Evolutionary conservation across 2,329 filamentous ascomycete genomes (phyloP), one percentile per base, ranked within the genome.

Genomic region (Exophiala phaeomuriformis): DNA sequence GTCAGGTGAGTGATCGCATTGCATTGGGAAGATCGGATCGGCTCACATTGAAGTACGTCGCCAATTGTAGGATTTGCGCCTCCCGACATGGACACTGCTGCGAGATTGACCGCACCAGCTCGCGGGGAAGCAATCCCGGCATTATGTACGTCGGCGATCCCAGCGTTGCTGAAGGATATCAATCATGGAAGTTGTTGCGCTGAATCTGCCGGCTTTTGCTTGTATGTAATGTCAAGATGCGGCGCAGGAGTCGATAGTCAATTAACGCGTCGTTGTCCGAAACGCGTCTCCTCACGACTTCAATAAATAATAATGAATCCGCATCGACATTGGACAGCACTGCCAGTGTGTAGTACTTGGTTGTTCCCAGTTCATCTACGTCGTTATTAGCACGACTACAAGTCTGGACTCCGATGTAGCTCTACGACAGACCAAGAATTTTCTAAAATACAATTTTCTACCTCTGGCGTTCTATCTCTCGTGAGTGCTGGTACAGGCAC

Each of bases 71-170:
- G 29, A 67, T 65, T 58, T 76, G 73, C 19, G 68, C 51, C 45
- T 72, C 68, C 49, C 73, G 68, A 61, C 71, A 75, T 8, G 71
- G 71, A 67, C 71, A 74, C 32, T 52, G 41, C 29, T 56, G 59
- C 41, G 44, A 47, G 10, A 63, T 52, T 6, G 47, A 45, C 27
- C 55, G 36, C 8, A 61, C 42, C 3, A 61, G 32, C n/a, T 62
- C 57, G 7, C 47, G 51, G 3, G 61, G 59, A 9, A 62, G 47
- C 8, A 49, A 10, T 32, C 43, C 27, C 6, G 33, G 52, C 58
- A 61, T 62, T 5, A 35, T 41, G 33, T 10, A 6, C 6, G 33
- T 10, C 10, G 33, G 33, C 33, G 35, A n/a, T 19, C 19, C 19
- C 19, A 19, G 19, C 19, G 19, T 19, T 19, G 19, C 19, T 19